Base-by-base conservation (phyloP, 805 yeast genomes). In the Nakazawaea pomicola region DNA sequence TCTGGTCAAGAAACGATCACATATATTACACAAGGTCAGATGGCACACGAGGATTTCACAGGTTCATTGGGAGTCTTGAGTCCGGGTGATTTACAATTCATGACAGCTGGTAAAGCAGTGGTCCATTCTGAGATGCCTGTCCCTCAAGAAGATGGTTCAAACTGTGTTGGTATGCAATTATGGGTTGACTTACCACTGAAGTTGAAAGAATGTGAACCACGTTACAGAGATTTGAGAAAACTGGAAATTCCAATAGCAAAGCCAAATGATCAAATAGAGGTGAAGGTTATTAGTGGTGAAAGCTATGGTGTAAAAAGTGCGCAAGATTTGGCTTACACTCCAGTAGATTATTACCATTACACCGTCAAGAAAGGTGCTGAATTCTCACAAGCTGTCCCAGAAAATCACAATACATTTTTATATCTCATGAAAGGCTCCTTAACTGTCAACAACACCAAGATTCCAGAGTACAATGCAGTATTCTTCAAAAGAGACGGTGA, bases 71-170 rank as follows among this genome's bases (percentile, higher is more conserved):
- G 95, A 42, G 68, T 85, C 7, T 63, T 89, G 40, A 70, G 74
- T 46, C 77, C 87, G 6, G 96, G 95, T 43, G 96, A 88, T 57
- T 66, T 89, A 49, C 96, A 88, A 60, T 87, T 88, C 60, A 88
- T 88, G 96, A 88, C 95, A 20, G 95, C 96, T 4, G 96, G 95
- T 45, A 74, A 73, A 51, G 96, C 95, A 38, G 77, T 87, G 28
- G 84, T 84, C 41, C 96, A 87, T 58, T 74, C 88, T 2, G 96
- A 88, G 56, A 87, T 87, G 77, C 95, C 95, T 7, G 80, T 80
- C 27, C 67, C 72, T 29, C 62, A 58, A 29, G 51, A 51, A 9
- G 71, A 70, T 30, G 76, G 80, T 1, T 61, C 73, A 16, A 62
- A 65, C 16, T 61, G 63, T 23, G 70, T 67, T 41, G 95, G 95